Base-by-base conservation (phyloP, 805 yeast genomes). In the Candida gorgasii region DNA sequence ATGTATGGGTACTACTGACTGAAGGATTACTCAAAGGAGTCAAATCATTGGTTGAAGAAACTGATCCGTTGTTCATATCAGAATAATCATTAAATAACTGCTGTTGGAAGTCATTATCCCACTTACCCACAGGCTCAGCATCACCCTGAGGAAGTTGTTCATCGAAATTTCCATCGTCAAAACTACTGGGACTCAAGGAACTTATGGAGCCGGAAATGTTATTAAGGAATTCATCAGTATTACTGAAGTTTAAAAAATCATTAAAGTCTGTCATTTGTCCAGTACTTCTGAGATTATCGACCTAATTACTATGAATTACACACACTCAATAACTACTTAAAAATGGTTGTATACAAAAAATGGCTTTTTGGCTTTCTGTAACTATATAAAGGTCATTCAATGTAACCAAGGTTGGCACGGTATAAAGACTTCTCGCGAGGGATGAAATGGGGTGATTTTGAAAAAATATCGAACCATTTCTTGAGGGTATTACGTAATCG, bases 151-250 rank as follows among this genome's bases (percentile, higher is more conserved):
- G 12, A 22, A 30, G 37, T 11, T 32, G 23, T 12, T 46, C 14
- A 13, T 27, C 22, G 27, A 17, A 15, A 8, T 33, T 26, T 17
- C 32, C 44, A 27, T 30, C 41, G 17, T 39, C 41, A 17, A 42
- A 22, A 24, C 46, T 42, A 14, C 58, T 31, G 5, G 49, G 61
- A 29, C 58, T 52, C 18, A 58, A 44, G 24, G 48, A 41, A 20
- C 34, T 20, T 13, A 53, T 41, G 13, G 59, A 47, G 7, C 62
- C 65, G n/a, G 62, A 53, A 12, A 65, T 54, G 28, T 51, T 50
- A 38, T 56, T 57, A 36, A 65, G 50, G 37, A 65, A 63, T 40
- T 40, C 52, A 41, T 64, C 67, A 12, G 69, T 52, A 27, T 57
- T 51, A 15, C 58, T 64, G 44, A 65, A 64, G 41, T 55, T 55